Evolutionary conservation across 768 basidiomycete genomes (phyloP).

Genomic region (Butyriboletus loyo): DNA sequence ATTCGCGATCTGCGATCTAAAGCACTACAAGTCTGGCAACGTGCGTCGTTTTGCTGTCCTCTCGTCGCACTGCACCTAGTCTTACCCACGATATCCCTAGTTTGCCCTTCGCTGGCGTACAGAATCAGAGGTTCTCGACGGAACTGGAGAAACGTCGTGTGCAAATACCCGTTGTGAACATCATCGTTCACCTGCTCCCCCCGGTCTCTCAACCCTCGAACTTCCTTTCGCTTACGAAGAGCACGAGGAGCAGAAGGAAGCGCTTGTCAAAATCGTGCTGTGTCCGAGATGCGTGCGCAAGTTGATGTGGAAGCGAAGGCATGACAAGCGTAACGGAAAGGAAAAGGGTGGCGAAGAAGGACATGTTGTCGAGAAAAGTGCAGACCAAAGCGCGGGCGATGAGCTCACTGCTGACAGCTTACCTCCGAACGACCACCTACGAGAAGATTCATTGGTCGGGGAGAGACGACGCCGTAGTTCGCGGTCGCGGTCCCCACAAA

Average conservation of each 20-base stretch:
- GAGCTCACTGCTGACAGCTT: background rate
- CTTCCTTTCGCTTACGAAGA: constrained; percentile 89
- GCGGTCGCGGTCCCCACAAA: constrained; percentile 29
- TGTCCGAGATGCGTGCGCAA: constrained; percentile 79
- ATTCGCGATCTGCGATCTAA: constrained; percentile 88
- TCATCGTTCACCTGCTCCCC: constrained; percentile 41
- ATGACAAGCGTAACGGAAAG: constrained; percentile 46
- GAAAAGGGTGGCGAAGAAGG: background rate
- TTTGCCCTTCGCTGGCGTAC: constrained; percentile 94
- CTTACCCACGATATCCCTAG: constrained; percentile 33
- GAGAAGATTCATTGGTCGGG: background rate
- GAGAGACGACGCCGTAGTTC: constrained; percentile 17
- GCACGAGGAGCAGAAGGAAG: constrained; percentile 67
- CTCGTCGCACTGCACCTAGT: background rate
- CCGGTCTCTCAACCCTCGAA: constrained; percentile 70
- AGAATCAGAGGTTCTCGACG: constrained; percentile 83
- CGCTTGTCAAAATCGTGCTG: constrained; percentile 88
- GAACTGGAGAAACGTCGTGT: constrained; percentile 84
- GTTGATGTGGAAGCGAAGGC: constrained; percentile 79
- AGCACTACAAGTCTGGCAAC: constrained; percentile 92
- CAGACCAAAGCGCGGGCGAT: background rate
- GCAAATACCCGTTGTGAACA: constrained; percentile 82
- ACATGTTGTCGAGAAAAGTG: background rate
- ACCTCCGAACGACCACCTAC: background rate
- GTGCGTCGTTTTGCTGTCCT: constrained; percentile 40